Percentiles rank a stretch among this genome's conserved stretches.
These are phyloP conservation scores for Acanthamoeba culbertsoni DNA, from an alignment of 208 protist species.

Conservation along the genomic window DNA sequence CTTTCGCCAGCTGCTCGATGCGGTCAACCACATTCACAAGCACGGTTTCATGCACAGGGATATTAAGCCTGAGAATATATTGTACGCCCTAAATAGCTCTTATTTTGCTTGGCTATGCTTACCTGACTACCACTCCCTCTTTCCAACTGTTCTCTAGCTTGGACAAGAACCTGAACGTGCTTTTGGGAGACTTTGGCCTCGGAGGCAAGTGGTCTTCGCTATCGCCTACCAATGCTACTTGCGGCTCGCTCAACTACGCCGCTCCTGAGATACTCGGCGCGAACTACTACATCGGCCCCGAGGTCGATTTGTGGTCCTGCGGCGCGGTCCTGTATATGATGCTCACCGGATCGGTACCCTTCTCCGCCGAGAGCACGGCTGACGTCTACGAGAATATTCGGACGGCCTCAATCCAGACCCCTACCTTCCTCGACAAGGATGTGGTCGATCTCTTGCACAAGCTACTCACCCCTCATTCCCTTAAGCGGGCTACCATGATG, in stretches of 20 bases:
- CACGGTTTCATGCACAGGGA: constrained; percentile 60
- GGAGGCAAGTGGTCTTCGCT: constrained; percentile 46
- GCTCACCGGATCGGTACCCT: constrained; percentile 27
- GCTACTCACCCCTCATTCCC: constrained; percentile 23
- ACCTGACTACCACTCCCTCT: no score
- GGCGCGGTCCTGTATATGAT: constrained; percentile 59
- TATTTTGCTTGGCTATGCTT: not conserved
- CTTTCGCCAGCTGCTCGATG: constrained; percentile 66
- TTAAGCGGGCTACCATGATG: constrained; percentile 58
- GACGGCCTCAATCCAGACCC: not conserved
- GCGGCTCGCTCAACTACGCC: constrained; percentile 41
- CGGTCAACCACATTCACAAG: constrained; percentile 70
- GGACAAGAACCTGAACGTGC: constrained; percentile 34
- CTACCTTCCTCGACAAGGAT: not conserved
- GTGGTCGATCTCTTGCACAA: constrained; percentile 31
- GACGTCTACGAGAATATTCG: constrained; percentile 42
- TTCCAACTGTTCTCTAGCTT: not conserved
- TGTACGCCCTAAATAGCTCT: not conserved
- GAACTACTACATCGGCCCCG: constrained; percentile 48
- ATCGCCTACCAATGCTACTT: constrained; percentile 51
- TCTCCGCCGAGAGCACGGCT: constrained; percentile 11
- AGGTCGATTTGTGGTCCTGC: constrained; percentile 53
- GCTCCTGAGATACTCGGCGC: constrained; percentile 36
- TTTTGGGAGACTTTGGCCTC: constrained; percentile 42
- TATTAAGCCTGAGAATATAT: constrained; percentile 61